phyloP scores from a whole-genome alignment of 2,329 filamentous ascomycete species.

The Alternaria ethzedia region DNA sequence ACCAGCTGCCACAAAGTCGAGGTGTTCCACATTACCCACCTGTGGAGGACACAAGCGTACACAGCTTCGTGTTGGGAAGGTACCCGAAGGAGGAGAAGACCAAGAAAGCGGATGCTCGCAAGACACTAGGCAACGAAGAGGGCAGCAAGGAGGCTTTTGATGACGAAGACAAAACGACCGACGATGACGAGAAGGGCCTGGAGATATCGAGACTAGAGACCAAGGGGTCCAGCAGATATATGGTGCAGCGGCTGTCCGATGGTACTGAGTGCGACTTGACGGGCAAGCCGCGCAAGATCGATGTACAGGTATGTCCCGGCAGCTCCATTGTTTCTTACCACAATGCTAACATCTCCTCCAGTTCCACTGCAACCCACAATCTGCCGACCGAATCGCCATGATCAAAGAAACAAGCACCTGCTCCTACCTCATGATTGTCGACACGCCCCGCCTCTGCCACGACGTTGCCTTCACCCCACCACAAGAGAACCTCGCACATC shows the following conservation, averaged over 20 bases:
- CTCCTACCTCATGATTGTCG: conserved; percentile 90
- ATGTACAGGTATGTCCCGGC: conserved; percentile 66
- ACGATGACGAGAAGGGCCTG: conserved; percentile 32
- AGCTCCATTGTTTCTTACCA: background rate
- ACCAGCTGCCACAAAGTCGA: conserved; percentile 75
- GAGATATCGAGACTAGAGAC: conserved; percentile 72
- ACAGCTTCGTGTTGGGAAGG: conserved; percentile 77
- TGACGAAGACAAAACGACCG: conserved; percentile 34
- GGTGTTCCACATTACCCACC: conserved; percentile 73
- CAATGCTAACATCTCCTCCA: conserved; percentile 36
- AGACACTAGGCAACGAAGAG: conserved; percentile 40
- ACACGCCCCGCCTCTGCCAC: conserved; percentile 85
- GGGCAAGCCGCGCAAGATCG: conserved; percentile 78
- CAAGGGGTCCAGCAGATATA: conserved; percentile 82
- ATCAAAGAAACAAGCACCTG: conserved; percentile 94
- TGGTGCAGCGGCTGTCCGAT: conserved; percentile 80
- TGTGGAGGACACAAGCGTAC: conserved; percentile 74
- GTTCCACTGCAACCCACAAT: conserved; percentile 79
- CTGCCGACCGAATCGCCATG: conserved; percentile 79
- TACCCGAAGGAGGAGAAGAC: conserved; percentile 49
- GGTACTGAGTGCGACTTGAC: conserved; percentile 89
- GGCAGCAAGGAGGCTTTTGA: conserved; percentile 38
- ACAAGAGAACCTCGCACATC: conserved; percentile 75
- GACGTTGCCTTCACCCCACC: conserved; percentile 87
- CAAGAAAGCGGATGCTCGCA: conserved; percentile 31